Evolutionary conservation across 768 basidiomycete genomes (phyloP).

Genomic region (Xerocomus potaroensis): DNA sequence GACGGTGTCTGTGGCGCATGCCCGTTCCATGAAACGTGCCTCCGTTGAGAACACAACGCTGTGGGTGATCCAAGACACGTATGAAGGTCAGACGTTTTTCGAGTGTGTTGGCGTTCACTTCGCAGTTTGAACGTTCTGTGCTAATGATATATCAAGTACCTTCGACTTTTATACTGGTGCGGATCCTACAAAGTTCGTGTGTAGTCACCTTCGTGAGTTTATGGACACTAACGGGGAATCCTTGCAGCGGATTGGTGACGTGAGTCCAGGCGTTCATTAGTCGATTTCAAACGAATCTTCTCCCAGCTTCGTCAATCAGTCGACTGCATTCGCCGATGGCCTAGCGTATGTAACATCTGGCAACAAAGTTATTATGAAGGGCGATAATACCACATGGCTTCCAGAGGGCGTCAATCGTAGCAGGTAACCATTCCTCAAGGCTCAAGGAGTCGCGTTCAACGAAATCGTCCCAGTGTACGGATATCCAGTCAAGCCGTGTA

Average conservation of each 20-base stretch:
- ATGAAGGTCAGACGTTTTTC: constrained; percentile 64
- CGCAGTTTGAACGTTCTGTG: neutral
- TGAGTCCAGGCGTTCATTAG: constrained; percentile 33
- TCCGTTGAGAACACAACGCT: constrained; percentile 37
- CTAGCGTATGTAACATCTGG: constrained; percentile 56
- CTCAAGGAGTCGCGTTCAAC: constrained; percentile 1
- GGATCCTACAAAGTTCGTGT: constrained; percentile 60
- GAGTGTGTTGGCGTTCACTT: constrained; percentile 43
- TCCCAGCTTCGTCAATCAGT: constrained; percentile 56
- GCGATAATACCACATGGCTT: constrained; percentile 62
- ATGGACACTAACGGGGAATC: constrained; percentile 11
- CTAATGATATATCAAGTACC: constrained; percentile 36
- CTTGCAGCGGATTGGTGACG: constrained; percentile 63
- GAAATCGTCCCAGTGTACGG: constrained; percentile 54
- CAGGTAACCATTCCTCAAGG: constrained; percentile 40
- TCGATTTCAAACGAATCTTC: constrained; percentile 7
- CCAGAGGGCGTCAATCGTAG: constrained; percentile 49
- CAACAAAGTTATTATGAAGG: constrained; percentile 69
- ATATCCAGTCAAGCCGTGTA: constrained; percentile 63
- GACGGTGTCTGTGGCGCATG: constrained; percentile 13
- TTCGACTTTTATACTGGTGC: constrained; percentile 54
- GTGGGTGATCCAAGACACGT: constrained; percentile 67
- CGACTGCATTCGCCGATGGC: constrained; percentile 47
- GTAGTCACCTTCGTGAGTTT: constrained; percentile 5
- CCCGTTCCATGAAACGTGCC: constrained; percentile 19